Conservation (phyloP, 2,329 filamentous ascomycete species). For the Chaetomiaceae sp. region DNA sequence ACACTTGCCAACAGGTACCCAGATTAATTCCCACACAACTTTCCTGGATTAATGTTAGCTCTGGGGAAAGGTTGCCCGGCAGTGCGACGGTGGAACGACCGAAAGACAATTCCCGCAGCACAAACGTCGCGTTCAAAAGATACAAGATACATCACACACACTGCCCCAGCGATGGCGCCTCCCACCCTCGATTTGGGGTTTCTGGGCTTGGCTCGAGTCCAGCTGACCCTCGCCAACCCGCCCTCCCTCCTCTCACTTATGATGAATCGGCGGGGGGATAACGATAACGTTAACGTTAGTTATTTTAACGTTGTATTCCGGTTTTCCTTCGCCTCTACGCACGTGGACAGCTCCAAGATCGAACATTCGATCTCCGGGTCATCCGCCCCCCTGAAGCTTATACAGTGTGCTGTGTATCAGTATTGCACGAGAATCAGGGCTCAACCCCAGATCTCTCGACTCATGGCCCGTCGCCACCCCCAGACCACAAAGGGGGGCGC, state of each 20-base stretch:
- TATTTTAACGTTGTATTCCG: background rate
- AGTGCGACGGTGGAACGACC: background rate
- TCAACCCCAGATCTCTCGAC: slow-evolving; percentile 1
- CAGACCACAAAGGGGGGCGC: background rate
- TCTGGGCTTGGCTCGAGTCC: slow-evolving; percentile 3
- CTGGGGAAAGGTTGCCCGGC: too few species aligned
- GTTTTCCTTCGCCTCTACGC: background rate
- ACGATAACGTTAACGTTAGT: too few species aligned
- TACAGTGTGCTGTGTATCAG: too few species aligned
- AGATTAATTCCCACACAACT: slow-evolving; percentile 8
- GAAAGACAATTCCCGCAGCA: background rate
- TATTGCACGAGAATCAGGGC: background rate
- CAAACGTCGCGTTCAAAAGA: background rate
- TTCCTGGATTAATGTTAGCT: too few species aligned
- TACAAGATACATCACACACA: too few species aligned
- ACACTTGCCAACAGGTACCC: too few species aligned
- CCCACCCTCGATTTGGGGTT: slow-evolving; percentile 5
- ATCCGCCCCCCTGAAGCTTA: slow-evolving; percentile 1
- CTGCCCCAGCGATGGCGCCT: too few species aligned
- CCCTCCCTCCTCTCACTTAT: too few species aligned
- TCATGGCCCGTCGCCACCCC: slow-evolving; percentile 9
- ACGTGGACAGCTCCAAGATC: too few species aligned
- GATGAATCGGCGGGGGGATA: too few species aligned
- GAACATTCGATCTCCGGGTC: background rate
- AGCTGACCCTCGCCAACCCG: slow-evolving; percentile 9